Evolutionary conservation across 2,329 filamentous ascomycete species (phyloP), one percentile per base, ranked within the genome.

Genomic region (Didymellaceae sp.): DNA sequence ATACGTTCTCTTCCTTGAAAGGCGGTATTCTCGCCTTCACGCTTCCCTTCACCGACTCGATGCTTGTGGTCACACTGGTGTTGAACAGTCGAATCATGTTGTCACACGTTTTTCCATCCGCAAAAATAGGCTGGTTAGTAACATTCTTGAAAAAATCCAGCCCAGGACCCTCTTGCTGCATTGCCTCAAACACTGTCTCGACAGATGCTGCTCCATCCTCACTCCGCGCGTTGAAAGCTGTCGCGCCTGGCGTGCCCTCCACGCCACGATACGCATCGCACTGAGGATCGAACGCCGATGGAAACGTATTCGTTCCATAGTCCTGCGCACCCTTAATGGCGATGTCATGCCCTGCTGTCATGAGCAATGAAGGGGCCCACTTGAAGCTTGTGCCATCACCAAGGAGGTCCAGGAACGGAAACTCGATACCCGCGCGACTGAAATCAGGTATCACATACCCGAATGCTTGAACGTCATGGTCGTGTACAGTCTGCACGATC

Each of bases 391-490:
- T 77, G 25, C 77, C 78, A 63, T 83, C 80, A 40, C 74, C 72
- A 2, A 82, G 68, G 5, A 81, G 61, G 59, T 83, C 81, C 28
- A 84, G 52, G 62, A 84, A 85, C 0, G 82, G 82, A 49, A 83
- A 84, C 55, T 80, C 77, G 52, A 82, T 76, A 7, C 78, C 76
- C 14, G 77, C 69, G 28, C 78, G 78, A 18, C 76, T 73, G 40
- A 82, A 82, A 60, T 82, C 80, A 0, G 75, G 67, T 6, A 80
- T 66, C 2, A 70, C 70, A 41, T 77, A 71, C 14, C 73, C 74
- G 20, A 69, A 70, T 3, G 78, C 66, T 52, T 77, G 76, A 7
- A 83, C 73, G 39, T 82, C 80, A 49, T 82, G 80, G 55, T 83
- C 80, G 20, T 79, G 72, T 5, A 77, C 74, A 1, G 77, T 77